These are phyloP conservation scores for Claviceps fusiformis DNA, from an alignment of 2,329 filamentous ascomycete genomes.

Conservation along the genomic window DNA sequence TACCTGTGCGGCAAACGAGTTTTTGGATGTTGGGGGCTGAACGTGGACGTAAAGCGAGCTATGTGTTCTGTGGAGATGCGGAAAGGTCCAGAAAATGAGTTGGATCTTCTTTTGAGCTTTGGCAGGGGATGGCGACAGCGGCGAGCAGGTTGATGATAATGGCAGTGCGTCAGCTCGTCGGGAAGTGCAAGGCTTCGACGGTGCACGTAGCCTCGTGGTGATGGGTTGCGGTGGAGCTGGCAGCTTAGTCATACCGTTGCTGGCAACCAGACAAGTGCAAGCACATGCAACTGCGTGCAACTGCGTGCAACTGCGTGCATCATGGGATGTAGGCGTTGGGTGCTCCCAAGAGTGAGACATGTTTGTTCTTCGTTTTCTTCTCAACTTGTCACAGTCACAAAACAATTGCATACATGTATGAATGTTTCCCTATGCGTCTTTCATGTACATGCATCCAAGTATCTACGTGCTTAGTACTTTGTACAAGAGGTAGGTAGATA, in stretches of 20 bases:
- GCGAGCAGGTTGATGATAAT: not conserved
- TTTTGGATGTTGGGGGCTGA: not conserved
- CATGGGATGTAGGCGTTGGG: too few species aligned
- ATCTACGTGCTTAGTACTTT: too few species aligned
- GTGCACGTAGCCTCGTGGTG: slow-evolving; percentile 4
- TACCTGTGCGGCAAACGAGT: not conserved
- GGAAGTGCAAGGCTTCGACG: not conserved
- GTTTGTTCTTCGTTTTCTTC: too few species aligned
- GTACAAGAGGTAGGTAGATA: too few species aligned
- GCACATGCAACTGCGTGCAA: not conserved
- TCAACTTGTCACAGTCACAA: too few species aligned
- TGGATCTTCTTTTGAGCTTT: not conserved
- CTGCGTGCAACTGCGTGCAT: too few species aligned
- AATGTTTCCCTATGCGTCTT: too few species aligned
- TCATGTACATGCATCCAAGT: too few species aligned
- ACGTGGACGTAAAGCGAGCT: not conserved
- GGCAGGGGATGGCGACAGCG: not conserved
- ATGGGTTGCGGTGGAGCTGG: not conserved
- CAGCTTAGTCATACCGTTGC: slow-evolving; percentile 2
- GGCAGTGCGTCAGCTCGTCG: not conserved
- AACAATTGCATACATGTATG: too few species aligned
- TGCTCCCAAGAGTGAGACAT: too few species aligned
- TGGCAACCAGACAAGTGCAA: not conserved
- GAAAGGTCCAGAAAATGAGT: not conserved
- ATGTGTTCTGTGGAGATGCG: not conserved